These are phyloP conservation scores for Solanum pinnatisectum DNA, from an alignment of 257 asterid genomes.

Conservation along the genomic window DNA sequence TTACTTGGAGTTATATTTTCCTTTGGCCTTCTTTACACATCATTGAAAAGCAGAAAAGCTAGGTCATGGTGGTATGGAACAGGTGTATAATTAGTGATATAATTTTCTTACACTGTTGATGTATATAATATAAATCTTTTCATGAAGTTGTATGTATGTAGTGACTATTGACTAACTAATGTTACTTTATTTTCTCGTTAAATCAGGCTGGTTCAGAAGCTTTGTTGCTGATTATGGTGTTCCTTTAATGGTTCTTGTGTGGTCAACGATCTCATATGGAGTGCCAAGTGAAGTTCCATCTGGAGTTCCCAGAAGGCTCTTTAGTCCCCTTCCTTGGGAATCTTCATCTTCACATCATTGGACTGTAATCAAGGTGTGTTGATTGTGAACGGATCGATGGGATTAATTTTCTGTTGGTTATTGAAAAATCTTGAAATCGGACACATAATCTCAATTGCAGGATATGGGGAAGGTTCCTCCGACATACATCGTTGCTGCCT, in stretches of 20 bases:
- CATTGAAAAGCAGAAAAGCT: constrained; percentile 36
- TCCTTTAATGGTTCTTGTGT: constrained; percentile 34
- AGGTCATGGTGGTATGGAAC: constrained; percentile 48
- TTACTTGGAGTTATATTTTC: constrained; percentile 40
- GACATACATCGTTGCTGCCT: not conserved
- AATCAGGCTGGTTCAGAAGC: constrained; percentile 29
- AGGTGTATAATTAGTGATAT: constrained; percentile 1
- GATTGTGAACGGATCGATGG: not conserved
- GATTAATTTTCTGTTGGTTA: not conserved
- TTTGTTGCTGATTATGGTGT: constrained; percentile 55
- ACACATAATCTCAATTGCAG: not conserved
- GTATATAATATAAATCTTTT: not conserved
- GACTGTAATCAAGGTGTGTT: constrained; percentile 42
- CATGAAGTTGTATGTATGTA: not conserved
- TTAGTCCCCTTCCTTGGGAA: constrained; percentile 39
- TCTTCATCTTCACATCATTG: constrained; percentile 35
- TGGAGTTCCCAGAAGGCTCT: constrained; percentile 40
- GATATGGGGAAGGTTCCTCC: not conserved
- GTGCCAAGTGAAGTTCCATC: constrained; percentile 24
- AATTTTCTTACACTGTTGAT: not conserved
- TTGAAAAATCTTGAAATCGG: not conserved
- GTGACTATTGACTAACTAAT: not conserved
- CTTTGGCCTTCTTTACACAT: constrained; percentile 30
- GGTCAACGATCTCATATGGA: constrained; percentile 31
- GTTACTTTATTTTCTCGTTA: not conserved